Conservation (phyloP, 768 basidiomycete species). For the Suillus luteus region DNA sequence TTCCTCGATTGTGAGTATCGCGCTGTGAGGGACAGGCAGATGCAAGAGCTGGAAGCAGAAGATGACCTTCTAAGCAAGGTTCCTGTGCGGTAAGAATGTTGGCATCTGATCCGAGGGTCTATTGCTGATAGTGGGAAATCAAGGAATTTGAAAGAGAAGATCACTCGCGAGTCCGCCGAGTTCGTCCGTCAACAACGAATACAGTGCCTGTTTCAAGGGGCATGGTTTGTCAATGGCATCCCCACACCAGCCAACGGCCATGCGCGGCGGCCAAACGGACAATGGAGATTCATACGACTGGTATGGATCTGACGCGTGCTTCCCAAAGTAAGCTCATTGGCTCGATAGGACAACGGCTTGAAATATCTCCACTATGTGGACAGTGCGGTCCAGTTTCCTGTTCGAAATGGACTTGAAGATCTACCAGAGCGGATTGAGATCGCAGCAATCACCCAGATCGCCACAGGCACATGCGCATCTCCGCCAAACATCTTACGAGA, state of each 20-base stretch:
- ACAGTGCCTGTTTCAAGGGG: slow-evolving; percentile 84
- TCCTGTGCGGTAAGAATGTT: slow-evolving; percentile 68
- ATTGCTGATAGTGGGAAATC: slow-evolving; percentile 13
- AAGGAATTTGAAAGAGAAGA: slow-evolving; percentile 80
- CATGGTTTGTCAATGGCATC: slow-evolving; percentile 88
- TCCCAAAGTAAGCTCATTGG: slow-evolving; percentile 8
- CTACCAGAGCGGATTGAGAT: slow-evolving; percentile 87
- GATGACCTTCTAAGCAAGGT: slow-evolving; percentile 86
- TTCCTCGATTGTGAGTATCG: slow-evolving; percentile 84
- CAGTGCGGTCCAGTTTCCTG: slow-evolving; percentile 74
- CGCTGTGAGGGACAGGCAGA: slow-evolving; percentile 82
- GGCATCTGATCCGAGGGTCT: slow-evolving; percentile 4
- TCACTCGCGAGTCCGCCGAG: slow-evolving; percentile 89
- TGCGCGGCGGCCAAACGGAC: slow-evolving; percentile 57
- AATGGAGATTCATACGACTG: slow-evolving; percentile 88
- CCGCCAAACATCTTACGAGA: slow-evolving; percentile 67
- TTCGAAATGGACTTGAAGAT: slow-evolving; percentile 82
- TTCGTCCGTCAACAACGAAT: slow-evolving; percentile 89
- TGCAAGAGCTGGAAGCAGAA: slow-evolving; percentile 87
- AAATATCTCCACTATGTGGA: slow-evolving; percentile 88
- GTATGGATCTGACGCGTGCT: slow-evolving; percentile 40
- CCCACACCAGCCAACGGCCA: slow-evolving; percentile 46
- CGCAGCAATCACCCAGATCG: slow-evolving; percentile 75
- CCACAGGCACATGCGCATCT: slow-evolving; percentile 70
- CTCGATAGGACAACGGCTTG: slow-evolving; percentile 67